Evolutionary conservation across 768 basidiomycete genomes (phyloP).

Genomic region (Lepiota brunneoincarnata): DNA sequence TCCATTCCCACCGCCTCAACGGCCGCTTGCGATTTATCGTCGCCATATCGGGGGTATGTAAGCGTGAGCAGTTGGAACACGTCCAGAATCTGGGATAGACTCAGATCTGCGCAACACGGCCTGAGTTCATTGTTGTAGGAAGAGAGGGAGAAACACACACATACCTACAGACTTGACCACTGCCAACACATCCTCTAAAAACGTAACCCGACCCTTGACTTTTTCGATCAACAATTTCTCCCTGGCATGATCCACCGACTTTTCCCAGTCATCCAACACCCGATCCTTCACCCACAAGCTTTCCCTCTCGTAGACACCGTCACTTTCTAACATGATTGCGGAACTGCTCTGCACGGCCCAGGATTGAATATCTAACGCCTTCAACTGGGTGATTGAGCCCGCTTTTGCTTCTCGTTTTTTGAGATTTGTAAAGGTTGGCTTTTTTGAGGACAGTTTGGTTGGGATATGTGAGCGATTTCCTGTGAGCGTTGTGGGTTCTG

Average conservation of each 20-base stretch:
- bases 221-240: constrained; percentile 45
- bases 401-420: constrained; percentile 50
- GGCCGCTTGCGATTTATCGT: constrained; percentile 65
- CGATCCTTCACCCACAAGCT: constrained; percentile 51
- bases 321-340: constrained; percentile 26
- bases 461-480: too few species aligned
- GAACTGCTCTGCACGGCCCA: constrained; percentile 55
- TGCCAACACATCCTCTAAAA: constrained; percentile 57
- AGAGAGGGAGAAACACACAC: constrained; percentile 17
- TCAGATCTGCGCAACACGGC: constrained; percentile 44
- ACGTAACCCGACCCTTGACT: constrained; percentile 53
- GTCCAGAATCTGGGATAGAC: constrained; percentile 59
- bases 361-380: constrained; percentile 56
- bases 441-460: constrained; percentile 15
- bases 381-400: constrained; percentile 32
- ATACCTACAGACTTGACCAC: constrained; percentile 57
- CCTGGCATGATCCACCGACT: constrained; percentile 53
- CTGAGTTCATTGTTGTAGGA: constrained; percentile 8
- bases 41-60: constrained; percentile 79
- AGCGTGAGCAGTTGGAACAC: constrained; percentile 70
- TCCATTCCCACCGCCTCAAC: constrained; percentile 67
- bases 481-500: too few species aligned
- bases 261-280: constrained; percentile 53
- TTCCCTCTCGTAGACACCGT: constrained; percentile 24
- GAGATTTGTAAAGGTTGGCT: constrained; percentile 43